A percentile compares a stretch with the other conserved stretches of the same genome.
These are phyloP conservation scores for Kodamaea sagamina DNA, from an alignment of 805 yeast species.

Conservation along the genomic window DNA sequence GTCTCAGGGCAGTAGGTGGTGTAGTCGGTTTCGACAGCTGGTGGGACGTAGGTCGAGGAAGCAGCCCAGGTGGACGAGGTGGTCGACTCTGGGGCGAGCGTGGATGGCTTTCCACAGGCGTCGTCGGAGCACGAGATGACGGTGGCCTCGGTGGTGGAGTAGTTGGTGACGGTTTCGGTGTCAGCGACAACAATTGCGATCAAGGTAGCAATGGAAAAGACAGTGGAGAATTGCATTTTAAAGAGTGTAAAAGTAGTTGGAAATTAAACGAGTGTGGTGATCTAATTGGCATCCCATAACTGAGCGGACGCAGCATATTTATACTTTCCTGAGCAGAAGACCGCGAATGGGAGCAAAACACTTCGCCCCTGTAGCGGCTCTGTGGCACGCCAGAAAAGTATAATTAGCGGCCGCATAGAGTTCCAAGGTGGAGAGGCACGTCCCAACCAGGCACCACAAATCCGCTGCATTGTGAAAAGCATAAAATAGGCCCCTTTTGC, in stretches of 20 bases:
- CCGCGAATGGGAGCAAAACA: background rate
- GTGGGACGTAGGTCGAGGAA: too few relatives aligned
- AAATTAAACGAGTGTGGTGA: slow-evolving; percentile 5
- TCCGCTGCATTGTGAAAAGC: slow-evolving; percentile 4
- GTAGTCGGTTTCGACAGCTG: slow-evolving; percentile 18
- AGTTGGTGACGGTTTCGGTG: slow-evolving; percentile 21
- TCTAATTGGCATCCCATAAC: background rate
- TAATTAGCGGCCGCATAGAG: background rate
- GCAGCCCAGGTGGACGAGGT: too few relatives aligned
- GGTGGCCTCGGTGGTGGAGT: slow-evolving; percentile 25
- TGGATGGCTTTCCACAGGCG: slow-evolving; percentile 18
- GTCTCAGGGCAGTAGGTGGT: slow-evolving; percentile 23
- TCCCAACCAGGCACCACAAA: slow-evolving; percentile 3
- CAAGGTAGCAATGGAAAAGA: slow-evolving; percentile 23
- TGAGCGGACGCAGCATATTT: background rate
- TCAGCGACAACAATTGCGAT: slow-evolving; percentile 22
- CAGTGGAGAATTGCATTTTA: slow-evolving; percentile 25
- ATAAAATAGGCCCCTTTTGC: slow-evolving; percentile 2
- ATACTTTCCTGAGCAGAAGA: too few relatives aligned
- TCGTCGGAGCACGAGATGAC: slow-evolving; percentile 28
- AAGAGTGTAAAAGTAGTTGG: slow-evolving; percentile 15
- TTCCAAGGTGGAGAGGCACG: slow-evolving; percentile 4
- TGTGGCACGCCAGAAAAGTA: slow-evolving; percentile 1
- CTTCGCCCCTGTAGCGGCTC: slow-evolving; percentile 3
- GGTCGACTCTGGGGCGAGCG: slow-evolving; percentile 14